Conservation (phyloP, 305 asterid species). For the Andrographis paniculata region DNA sequence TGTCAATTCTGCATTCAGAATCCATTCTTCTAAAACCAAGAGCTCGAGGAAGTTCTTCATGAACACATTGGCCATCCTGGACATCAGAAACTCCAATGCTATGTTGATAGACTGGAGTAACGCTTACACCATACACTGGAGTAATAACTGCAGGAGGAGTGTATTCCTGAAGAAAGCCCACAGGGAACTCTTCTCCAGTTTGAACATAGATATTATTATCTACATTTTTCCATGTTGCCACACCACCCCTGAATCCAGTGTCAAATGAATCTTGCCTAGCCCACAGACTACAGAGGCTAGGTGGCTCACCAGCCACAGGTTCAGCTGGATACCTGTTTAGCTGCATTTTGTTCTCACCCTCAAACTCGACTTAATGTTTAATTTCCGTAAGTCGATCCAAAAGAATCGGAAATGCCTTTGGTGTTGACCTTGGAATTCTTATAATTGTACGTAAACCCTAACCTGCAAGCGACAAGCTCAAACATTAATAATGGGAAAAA, state of each 20-base stretch:
- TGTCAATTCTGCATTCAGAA: slow-evolving; percentile 51
- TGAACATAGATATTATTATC: slow-evolving; percentile 37
- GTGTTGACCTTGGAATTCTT: neutral
- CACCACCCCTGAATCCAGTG: slow-evolving; percentile 21
- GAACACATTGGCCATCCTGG: slow-evolving; percentile 33
- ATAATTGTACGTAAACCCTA: neutral
- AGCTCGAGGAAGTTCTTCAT: slow-evolving; percentile 56
- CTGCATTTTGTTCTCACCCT: slow-evolving; percentile 28
- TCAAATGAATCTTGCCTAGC: slow-evolving; percentile 32
- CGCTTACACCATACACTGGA: slow-evolving; percentile 26
- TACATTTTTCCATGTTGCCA: slow-evolving; percentile 26
- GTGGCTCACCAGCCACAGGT: slow-evolving; percentile 30
- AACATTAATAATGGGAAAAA: no score
- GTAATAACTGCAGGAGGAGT: slow-evolving; percentile 32
- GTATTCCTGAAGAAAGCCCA: slow-evolving; percentile 43
- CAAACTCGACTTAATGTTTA: slow-evolving; percentile 8
- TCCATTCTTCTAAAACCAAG: slow-evolving; percentile 60
- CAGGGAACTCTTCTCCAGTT: slow-evolving; percentile 46
- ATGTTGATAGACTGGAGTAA: slow-evolving; percentile 26
- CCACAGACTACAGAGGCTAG: slow-evolving; percentile 32
- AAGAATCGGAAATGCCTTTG: slow-evolving; percentile 7
- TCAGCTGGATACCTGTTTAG: slow-evolving; percentile 32
- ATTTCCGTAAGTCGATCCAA: slow-evolving; percentile 12
- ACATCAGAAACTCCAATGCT: slow-evolving; percentile 26
- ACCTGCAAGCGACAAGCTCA: no score